phyloP scores from a whole-genome alignment of 2,329 filamentous ascomycete species.

The Amphichorda felina region DNA sequence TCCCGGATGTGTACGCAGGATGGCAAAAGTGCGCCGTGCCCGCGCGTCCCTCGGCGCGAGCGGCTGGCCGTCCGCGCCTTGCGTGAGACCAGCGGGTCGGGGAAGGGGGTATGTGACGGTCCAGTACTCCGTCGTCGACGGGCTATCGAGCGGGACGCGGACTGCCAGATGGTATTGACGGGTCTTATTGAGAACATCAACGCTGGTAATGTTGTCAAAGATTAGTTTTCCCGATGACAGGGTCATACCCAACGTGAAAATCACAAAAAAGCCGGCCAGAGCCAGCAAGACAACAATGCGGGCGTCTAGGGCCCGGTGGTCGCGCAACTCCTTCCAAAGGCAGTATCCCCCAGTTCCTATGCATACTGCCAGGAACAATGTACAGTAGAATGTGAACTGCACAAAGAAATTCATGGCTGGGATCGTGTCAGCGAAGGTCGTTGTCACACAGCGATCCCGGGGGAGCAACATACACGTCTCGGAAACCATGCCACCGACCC shows the following conservation, averaged over 20 bases:
- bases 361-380: slow-evolving; percentile 52
- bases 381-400: slow-evolving; percentile 70
- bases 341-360: slow-evolving; percentile 55
- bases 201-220: slow-evolving; percentile 66
- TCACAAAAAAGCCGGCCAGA: slow-evolving; percentile 57
- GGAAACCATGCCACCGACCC: slow-evolving; percentile 86
- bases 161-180: slow-evolving; percentile 66
- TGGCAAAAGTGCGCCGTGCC: slow-evolving; percentile 61
- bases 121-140: slow-evolving; percentile 26
- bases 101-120: slow-evolving; percentile 49
- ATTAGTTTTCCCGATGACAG: slow-evolving; percentile 59
- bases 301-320: slow-evolving; percentile 32
- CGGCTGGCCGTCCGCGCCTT: slow-evolving; percentile 6
- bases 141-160: slow-evolving; percentile 44
- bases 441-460: not conserved
- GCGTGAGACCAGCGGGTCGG: slow-evolving; percentile 9
- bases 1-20: slow-evolving; percentile 59
- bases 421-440: not conserved
- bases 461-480: slow-evolving; percentile 49
- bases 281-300: slow-evolving; percentile 56
- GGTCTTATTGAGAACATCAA: slow-evolving; percentile 59
- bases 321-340: slow-evolving; percentile 38
- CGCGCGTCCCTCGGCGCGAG: slow-evolving; percentile 24
- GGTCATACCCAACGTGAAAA: slow-evolving; percentile 76
- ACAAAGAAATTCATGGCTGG: slow-evolving; percentile 81